Conservation (phyloP, 176 grass and related monocot species). For the Oryza rufipogon region DNA sequence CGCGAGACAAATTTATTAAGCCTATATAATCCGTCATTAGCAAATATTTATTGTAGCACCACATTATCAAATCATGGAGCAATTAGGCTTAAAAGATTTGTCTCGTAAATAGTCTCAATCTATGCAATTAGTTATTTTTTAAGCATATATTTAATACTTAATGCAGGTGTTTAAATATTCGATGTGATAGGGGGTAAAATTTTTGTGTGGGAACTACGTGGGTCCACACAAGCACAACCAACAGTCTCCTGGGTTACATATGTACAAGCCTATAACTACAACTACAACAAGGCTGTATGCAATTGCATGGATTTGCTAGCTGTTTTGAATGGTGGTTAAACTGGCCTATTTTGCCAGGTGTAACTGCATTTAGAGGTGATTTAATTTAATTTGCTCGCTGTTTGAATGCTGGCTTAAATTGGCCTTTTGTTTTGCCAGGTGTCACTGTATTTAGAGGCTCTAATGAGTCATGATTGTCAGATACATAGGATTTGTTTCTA, state of each 20-base stretch:
- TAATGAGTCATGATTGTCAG: not conserved
- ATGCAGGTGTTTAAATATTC: no score
- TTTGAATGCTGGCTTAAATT: not conserved
- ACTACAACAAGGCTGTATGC: not conserved
- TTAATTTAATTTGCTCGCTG: not conserved
- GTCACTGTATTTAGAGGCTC: not conserved
- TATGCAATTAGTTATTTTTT: no score
- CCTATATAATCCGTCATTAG: no score
- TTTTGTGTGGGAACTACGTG: no score
- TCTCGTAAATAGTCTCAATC: no score
- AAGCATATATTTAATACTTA: no score
- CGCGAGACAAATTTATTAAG: no score
- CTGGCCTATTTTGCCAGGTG: not conserved
- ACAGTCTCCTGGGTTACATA: not conserved
- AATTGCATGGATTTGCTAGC: not conserved
- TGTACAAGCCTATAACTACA: not conserved
- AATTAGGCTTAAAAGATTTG: no score
- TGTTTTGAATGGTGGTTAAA: slow-evolving; percentile 1
- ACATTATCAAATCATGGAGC: no score
- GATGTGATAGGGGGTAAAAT: no score
- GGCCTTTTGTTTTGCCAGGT: not conserved
- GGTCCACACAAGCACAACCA: not conserved
- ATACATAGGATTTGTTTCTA: not conserved
- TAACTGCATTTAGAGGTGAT: not conserved
- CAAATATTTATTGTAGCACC: no score